phyloP scores from a whole-genome alignment of 768 basidiomycete genomes.

The Suillus fuscotomentosus region DNA sequence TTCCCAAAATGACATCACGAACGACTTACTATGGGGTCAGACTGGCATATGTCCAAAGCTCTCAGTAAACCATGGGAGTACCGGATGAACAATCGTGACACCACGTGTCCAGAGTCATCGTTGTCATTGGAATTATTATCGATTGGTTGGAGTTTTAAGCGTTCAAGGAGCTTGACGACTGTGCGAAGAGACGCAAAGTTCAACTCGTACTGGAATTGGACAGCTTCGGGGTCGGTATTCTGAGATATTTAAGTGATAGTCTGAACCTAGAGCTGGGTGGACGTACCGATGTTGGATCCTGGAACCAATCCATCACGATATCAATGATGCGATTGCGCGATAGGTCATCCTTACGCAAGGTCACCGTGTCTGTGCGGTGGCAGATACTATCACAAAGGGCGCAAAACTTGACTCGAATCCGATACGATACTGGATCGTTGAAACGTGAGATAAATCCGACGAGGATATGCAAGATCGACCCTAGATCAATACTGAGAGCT shows the following conservation, averaged over 20 bases:
- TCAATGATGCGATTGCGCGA: conserved; percentile 74
- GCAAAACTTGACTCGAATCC: conserved; percentile 78
- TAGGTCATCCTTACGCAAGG: conserved; percentile 63
- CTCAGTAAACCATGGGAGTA: conserved; percentile 68
- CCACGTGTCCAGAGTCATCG: conserved; percentile 65
- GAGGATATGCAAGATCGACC: conserved; percentile 54
- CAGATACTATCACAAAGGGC: conserved; percentile 67
- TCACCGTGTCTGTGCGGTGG: conserved; percentile 56
- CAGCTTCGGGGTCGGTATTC: conserved; percentile 36
- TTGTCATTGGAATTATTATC: conserved; percentile 53
- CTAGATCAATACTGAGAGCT: conserved; percentile 61
- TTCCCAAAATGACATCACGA: not conserved
- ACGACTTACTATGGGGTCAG: conserved; percentile 42
- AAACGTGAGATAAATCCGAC: conserved; percentile 67
- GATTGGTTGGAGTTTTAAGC: conserved; percentile 61
- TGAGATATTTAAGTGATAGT: conserved; percentile 17
- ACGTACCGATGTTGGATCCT: conserved; percentile 50
- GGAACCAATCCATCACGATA: conserved; percentile 78
- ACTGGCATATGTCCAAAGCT: conserved; percentile 53
- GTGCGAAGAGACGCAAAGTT: conserved; percentile 76
- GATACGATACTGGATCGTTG: conserved; percentile 48
- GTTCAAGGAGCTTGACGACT: conserved; percentile 71
- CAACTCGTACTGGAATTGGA: conserved; percentile 55
- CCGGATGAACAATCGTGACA: conserved; percentile 77
- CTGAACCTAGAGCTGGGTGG: not conserved